Conservation (phyloP, 148 eudicot genomes). For the Beta vulgaris region DNA sequence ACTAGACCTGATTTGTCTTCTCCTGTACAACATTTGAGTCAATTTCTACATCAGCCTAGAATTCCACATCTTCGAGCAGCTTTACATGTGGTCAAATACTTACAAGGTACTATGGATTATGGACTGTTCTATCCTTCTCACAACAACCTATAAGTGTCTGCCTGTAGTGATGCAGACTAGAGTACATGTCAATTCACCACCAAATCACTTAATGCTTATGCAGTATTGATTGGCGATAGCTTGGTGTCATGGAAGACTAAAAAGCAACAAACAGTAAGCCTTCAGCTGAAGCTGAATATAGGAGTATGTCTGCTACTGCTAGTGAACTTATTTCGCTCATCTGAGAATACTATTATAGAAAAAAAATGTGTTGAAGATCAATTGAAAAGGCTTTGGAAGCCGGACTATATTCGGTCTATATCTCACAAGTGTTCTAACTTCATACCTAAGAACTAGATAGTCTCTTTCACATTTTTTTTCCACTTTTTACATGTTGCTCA, state of each 20-base stretch:
- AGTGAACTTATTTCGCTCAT: background rate
- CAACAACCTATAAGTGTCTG: background rate
- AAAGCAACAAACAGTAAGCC: background rate
- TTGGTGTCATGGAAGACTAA: slow-evolving; percentile 7
- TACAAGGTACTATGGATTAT: background rate
- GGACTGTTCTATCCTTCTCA: background rate
- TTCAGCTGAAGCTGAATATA: background rate
- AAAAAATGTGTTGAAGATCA: too few relatives aligned
- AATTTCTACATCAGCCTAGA: background rate
- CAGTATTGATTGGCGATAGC: background rate
- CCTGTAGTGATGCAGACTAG: slow-evolving; percentile 14
- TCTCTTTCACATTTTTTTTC: too few relatives aligned
- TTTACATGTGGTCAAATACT: background rate
- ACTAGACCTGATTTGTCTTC: background rate
- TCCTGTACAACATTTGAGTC: background rate
- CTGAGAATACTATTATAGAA: too few relatives aligned
- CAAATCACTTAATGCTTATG: background rate
- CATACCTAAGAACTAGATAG: too few relatives aligned
- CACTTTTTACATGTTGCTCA: too few relatives aligned
- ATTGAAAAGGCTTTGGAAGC: too few relatives aligned
- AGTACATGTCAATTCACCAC: background rate
- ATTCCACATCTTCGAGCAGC: background rate
- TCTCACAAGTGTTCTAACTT: too few relatives aligned
- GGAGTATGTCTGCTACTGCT: background rate
- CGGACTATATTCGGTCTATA: too few relatives aligned